Percentiles rank a stretch among this genome's conserved stretches.
These are phyloP conservation scores for Kwoniella pini DNA, from an alignment of 768 basidiomycete species.

Conservation along the genomic window DNA sequence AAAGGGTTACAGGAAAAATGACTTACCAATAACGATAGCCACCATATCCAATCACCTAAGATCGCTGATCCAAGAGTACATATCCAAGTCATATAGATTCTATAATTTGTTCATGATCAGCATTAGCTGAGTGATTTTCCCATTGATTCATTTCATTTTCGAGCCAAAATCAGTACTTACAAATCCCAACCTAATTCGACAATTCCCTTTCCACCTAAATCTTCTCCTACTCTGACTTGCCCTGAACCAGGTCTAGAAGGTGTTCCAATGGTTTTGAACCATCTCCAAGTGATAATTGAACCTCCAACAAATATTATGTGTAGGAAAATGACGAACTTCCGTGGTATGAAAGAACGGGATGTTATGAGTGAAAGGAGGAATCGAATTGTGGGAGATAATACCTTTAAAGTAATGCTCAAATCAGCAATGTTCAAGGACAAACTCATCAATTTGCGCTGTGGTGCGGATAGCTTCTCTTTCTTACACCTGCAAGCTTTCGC, in stretches of 20 bases:
- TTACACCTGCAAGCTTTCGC: no score
- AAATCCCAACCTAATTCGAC: slow-evolving; percentile 52
- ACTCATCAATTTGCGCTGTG: no score
- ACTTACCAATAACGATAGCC: slow-evolving; percentile 47
- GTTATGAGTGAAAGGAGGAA: slow-evolving; percentile 36
- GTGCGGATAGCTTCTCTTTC: no score
- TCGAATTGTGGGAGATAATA: slow-evolving; percentile 21
- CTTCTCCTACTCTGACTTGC: slow-evolving; percentile 40
- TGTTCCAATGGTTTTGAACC: slow-evolving; percentile 45
- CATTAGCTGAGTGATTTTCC: no score
- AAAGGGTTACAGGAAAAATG: no score
- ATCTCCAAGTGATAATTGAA: slow-evolving; percentile 42
- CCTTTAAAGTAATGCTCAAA: slow-evolving; percentile 10
- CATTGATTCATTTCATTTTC: no score
- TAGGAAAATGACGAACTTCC: slow-evolving; percentile 23
- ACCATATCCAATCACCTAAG: slow-evolving; percentile 51
- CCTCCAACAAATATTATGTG: slow-evolving; percentile 30
- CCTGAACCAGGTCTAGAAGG: slow-evolving; percentile 31
- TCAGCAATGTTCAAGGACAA: no score
- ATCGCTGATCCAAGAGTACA: slow-evolving; percentile 46
- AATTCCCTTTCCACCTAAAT: slow-evolving; percentile 47
- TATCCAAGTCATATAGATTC: slow-evolving; percentile 52
- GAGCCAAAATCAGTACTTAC: slow-evolving; percentile 32
- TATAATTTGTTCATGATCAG: slow-evolving; percentile 2
- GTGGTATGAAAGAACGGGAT: slow-evolving; percentile 24